Percentiles rank a stretch among this genome's conserved stretches.
Evolutionary conservation across 768 basidiomycete genomes (phyloP).

Genomic region (Leccinum obscurum): DNA sequence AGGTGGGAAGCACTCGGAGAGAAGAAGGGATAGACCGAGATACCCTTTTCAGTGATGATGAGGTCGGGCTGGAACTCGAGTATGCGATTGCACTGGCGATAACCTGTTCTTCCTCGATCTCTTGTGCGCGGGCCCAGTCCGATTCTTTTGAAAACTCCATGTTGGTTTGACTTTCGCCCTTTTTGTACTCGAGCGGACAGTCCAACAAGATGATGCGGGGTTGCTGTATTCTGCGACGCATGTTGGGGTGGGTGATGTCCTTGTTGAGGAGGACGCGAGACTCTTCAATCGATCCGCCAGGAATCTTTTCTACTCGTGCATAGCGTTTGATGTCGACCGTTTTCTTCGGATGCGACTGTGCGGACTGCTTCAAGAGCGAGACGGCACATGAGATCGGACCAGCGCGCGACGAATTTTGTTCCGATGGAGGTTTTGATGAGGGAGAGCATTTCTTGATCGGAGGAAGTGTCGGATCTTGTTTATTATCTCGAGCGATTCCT

Average conservation of each 20-base stretch:
- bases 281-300: constrained; percentile 96
- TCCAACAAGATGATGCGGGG: constrained; percentile 89
- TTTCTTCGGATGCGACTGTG: constrained; percentile 81
- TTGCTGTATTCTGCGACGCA: constrained; percentile 87
- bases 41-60: constrained; percentile 96
- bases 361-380: constrained; percentile 92
- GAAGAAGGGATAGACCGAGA: constrained; percentile 62
- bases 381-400: constrained; percentile 97
- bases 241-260: constrained; percentile 96
- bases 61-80: constrained; percentile 94
- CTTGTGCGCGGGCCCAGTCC: constrained; percentile 90
- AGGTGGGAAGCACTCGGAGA: background rate
- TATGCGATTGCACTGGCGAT: constrained; percentile 81
- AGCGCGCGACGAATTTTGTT: constrained; percentile 94
- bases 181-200: constrained; percentile 98
- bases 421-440: constrained; percentile 99
- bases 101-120: constrained; percentile 97
- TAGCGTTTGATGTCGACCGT: constrained; percentile 99
- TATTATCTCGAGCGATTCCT: constrained; percentile 88
- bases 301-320: constrained; percentile 95
- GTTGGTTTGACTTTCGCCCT: constrained; percentile 97
- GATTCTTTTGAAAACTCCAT: constrained; percentile 95
- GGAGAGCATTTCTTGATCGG: constrained; percentile 90
- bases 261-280: constrained; percentile 97
- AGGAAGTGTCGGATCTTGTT: constrained; percentile 74